Base-by-base conservation (phyloP, 164 flowering plant species). In the Vitis amurensis region DNA sequence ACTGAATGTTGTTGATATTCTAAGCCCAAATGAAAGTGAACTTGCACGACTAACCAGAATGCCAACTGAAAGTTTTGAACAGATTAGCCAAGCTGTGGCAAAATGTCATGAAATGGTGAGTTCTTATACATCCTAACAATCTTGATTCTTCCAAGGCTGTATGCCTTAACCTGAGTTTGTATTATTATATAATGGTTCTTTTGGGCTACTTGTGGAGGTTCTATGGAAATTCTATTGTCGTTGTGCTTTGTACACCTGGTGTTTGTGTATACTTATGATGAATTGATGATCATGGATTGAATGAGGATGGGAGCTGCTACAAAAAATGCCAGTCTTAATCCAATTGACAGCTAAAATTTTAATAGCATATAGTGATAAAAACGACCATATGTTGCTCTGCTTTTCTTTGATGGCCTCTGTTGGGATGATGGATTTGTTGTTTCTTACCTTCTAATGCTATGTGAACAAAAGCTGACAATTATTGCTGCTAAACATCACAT, bases 21-120 rank as follows among this genome's bases (percentile, higher is more conserved):
- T 95, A 9, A 93, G 98, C 79, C 99, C 98, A 67, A 93, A 95
- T 82, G 99, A 95, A 84, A 81, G 80, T 70, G 98, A 95, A 76
- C 89, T 93, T 60, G 83, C 77, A 50, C 96, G 99, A 23, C 64
- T 95, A 71, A 93, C 97, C 10, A 88, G 86, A 73, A 79, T 90
- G 89, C 89, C 90, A 47, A 90, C 98, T 14, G 89, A 87, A 55
- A 85, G 72, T 73, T 93, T 90, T 83, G 93, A 90, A 70, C 88
- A 91, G 75, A 87, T 95, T 44, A 76, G 81, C 70, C 80, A 80
- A 75, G 98, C 97, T 58, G 95, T 78, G 0, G 70, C 13, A 44
- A 87, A 86, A 76, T 91, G 91, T 75, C 87, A 93, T 73, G 67
- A 86, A 77, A 82, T 93, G 97, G 99, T 93, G 56, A 77, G 93